These are phyloP conservation scores for Citeromyces matritensis DNA, from an alignment of 805 yeast species.

Conservation along the genomic window DNA sequence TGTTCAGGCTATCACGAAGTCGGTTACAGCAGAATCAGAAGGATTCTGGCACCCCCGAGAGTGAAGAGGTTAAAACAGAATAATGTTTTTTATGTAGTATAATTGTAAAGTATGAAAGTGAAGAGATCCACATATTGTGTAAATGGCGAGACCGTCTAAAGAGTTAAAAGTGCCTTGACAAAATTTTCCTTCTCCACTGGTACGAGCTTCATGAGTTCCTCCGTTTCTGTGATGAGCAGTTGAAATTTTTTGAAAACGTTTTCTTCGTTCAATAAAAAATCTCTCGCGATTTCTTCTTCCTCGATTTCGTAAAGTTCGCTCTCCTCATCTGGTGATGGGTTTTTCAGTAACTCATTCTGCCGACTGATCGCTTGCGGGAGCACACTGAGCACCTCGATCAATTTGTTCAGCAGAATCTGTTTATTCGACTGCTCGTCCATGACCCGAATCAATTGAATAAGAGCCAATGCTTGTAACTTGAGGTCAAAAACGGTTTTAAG, in stretches of 20 bases:
- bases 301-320: slow-evolving; percentile 12
- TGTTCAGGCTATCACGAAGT: slow-evolving; percentile 43
- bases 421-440: slow-evolving; percentile 11
- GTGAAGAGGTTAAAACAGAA: not conserved
- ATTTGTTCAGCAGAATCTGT: slow-evolving; percentile 14
- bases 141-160: no score
- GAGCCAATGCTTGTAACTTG: slow-evolving; percentile 33
- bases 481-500: slow-evolving; percentile 38
- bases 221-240: no score
- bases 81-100: not conserved
- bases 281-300: slow-evolving; percentile 7
- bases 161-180: no score
- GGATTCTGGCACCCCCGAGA: no score
- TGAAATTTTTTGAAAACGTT: not conserved
- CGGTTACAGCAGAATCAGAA: slow-evolving; percentile 11
- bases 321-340: slow-evolving; percentile 14
- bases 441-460: slow-evolving; percentile 21
- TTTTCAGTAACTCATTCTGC: slow-evolving; percentile 24
- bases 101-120: not conserved
- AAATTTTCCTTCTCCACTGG: no score
- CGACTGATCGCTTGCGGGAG: slow-evolving; percentile 34
- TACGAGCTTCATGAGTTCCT: no score
- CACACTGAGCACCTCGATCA: slow-evolving; percentile 23
- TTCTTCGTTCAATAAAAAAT: not conserved
- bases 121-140: no score